Percentiles rank a stretch among this genome's conserved stretches.
Evolutionary conservation across 495 filamentous ascomycete genomes (phyloP).

Genomic region (Penicillium subrubescens): DNA sequence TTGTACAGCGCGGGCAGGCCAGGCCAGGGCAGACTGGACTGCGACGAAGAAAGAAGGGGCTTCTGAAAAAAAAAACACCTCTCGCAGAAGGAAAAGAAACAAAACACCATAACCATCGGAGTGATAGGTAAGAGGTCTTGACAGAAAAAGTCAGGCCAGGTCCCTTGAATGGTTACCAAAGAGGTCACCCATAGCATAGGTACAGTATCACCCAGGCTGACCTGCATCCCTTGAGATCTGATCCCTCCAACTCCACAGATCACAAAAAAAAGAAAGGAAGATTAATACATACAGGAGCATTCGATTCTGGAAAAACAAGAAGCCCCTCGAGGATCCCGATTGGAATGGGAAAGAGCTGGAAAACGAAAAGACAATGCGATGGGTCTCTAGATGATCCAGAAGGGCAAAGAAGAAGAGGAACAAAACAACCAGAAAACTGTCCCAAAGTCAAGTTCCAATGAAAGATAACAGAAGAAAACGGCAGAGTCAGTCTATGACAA

Average conservation of each 20-base stretch:
- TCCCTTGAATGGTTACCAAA: not conserved
- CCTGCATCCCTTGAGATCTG: not conserved
- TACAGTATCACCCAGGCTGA: not conserved
- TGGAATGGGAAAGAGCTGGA: constrained; percentile 3
- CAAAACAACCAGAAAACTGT: not conserved
- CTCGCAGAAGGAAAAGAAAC: constrained; percentile 9
- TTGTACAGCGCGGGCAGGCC: constrained; percentile 15
- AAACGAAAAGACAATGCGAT: constrained; percentile 15
- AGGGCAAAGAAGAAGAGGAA: not conserved
- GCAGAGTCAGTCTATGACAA: constrained; percentile 23
- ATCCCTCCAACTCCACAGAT: constrained; percentile 8
- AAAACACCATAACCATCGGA: constrained; percentile 18
- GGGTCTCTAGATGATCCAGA: constrained; percentile 23
- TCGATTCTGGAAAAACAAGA: not conserved
- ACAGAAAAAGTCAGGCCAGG: constrained; percentile 7
- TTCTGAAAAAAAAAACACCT: constrained; percentile 9
- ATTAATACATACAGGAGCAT: constrained; percentile 34
- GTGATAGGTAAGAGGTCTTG: not conserved
- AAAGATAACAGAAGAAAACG: not conserved
- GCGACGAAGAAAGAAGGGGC: constrained; percentile 14
- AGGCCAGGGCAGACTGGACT: not conserved
- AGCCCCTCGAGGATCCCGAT: constrained; percentile 5
- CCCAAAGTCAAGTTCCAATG: not conserved
- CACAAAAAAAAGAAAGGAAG: constrained; percentile 16
- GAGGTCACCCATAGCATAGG: not conserved